Base-by-base conservation (phyloP, 768 basidiomycete genomes). In the Ramaria sp. region DNA sequence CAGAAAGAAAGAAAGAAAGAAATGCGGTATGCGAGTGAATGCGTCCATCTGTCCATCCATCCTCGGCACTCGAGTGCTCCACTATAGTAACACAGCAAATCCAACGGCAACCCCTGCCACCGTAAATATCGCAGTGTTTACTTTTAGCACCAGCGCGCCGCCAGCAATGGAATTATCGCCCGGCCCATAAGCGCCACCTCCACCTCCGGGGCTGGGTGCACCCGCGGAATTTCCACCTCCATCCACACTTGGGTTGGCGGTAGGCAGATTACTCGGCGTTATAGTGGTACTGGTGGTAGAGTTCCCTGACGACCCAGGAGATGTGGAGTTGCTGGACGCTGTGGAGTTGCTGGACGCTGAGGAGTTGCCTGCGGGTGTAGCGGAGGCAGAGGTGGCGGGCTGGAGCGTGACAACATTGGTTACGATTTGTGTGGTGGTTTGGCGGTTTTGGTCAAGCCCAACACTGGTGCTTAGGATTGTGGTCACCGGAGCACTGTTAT, bases 181-280 rank as follows among this genome's bases (percentile, higher is more conserved):
- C 11, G 55, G 55, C 10, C 55, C 55, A 39, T 37, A 57, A 20
- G 37, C 34, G 1, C 55, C 55, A 37, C 30, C 24, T 15, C 31
- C 43, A n/a, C 55, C 55, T 11, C 54, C 54, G 17, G 54, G 54
- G 19, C 54, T 56, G 15, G 54, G 54, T 34, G 54, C 54, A 15
- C 27, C 43, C 10, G 27, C 54, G 4, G 20, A 7, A 19, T 27
- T 27, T 17, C 38, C 38, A 17, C 54, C 54, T 12, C 54, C 54
- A 30, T 33, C 43, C 7, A 31, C 43, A 19, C 45, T 56, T 10
- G 54, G 43, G 19, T 27, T 48, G 17, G 54, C 54, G 1, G 54
- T 56, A 12, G 54, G 54, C 22, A 56, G 37, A 34, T 19, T 46
- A 15, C 20, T 47, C 3, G 54, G 43, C 7, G 42, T 22, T 10